Evolutionary conservation across 129 eudicot genomes (phyloP), one percentile per base, ranked within the genome.

Genomic region (Ambrosia artemisiifolia): DNA sequence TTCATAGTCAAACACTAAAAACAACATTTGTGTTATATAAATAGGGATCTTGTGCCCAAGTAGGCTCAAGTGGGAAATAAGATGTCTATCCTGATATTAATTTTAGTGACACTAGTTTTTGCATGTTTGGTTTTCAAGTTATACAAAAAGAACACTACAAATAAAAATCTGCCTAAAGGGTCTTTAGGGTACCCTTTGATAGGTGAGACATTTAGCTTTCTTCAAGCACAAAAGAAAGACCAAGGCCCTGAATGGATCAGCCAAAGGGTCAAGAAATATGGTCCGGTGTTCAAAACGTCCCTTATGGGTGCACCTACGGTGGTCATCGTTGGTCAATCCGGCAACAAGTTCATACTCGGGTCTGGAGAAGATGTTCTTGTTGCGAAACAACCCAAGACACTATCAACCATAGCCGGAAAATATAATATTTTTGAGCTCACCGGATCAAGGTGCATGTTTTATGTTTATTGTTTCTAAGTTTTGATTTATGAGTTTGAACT

Each of bases 201-300:
- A 12, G 83, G 83, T 53, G 83, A 79, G 57, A 79, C 74, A 10
- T 72, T 71, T 47, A 79, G 78, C 83, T 79, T 79, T 79, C 78
- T 79, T 55, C 78, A 79, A 72, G 83, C 83, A 64, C 83, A 79
- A 11, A 79, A 65, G 63, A 65, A 71, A 55, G 78, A 72, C 68
- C 49, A 72, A 72, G 83, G 83, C 11, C 42, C 74, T 6, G 63
- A 79, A 65, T 71, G 82, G 82, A 72, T 78, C 53, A 72, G 46
- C 17, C 17, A 78, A n/a, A 65, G 82, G 56, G 78, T 78, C 3
- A 50, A 48, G 42, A 78, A 65, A 44, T 57, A 71, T 47, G 82
- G 82, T 11, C 53, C 74, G 1, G 74, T 78, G 14, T 72, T 78
- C 74, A 78, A 78, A 72, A 78, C 78, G n/a, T 78, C 82, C 24